Base-by-base conservation (phyloP, 139 green algal genomes). In the Pseudopediastrum boryanum region DNA sequence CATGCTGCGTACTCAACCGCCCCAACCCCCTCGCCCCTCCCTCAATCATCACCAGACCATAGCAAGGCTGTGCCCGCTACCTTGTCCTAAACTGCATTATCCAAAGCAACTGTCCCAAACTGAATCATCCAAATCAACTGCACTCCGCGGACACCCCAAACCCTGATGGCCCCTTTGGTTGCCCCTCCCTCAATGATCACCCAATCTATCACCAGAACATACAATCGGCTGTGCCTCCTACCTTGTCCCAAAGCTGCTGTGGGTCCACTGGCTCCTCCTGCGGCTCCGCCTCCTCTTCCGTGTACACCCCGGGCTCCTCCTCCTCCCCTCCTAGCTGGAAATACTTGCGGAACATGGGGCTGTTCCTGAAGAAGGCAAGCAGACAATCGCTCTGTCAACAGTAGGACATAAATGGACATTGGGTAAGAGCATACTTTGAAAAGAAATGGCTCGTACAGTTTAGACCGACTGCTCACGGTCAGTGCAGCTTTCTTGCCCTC, bases 301-400 rank as follows among this genome's bases (percentile, higher is more conserved):
- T 59, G 35, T 71, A 73, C 36, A 38, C 77, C 63, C 61, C 51
- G 8, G 62, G 52, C 2, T 67, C 63, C 3, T 48, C 80, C 8
- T 77, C 73, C 33, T 67, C 74, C n/a, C 71, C 79, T 4, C 46
- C 63, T 48, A 33, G 75, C 77, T 89, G 74, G 68, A 91, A 91
- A 51, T 85, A 91, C 8, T 83, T 58, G 9, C 62, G 64, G 61
- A 91, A 72, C 67, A 91, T 71, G 4, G 79, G 50, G 43, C 59
- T 84, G 71, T 85, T 64, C 41, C 78, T 80, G 21, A 72, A 61
- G 2, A 16, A 13, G 50, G 41, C 43, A 41, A 50, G 25, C 19
- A 41, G 39, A 4, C 43, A 41, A 31, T 10, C 62, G 7, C n/a
- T n/a, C n/a, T n/a, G n/a, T n/a, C n/a, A n/a, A n/a, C 29, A 33